phyloP scores from a whole-genome alignment of 106 monocot genomes.

The Allium cepa region DNA sequence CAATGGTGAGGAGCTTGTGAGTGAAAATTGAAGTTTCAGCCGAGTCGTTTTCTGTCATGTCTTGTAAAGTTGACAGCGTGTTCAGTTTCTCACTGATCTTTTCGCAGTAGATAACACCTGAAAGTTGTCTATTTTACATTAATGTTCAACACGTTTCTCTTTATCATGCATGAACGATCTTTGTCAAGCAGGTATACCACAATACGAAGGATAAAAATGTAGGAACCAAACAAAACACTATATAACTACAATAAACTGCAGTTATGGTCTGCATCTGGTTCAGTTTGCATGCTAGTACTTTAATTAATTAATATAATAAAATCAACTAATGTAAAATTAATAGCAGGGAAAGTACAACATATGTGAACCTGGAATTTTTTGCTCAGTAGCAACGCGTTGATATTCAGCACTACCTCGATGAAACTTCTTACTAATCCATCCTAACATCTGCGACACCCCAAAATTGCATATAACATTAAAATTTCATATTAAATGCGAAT shows the following conservation, averaged over 20 bases:
- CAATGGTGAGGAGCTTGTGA: constrained; percentile 15
- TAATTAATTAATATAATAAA: too few species aligned
- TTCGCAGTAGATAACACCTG: constrained; percentile 1
- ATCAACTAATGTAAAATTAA: too few species aligned
- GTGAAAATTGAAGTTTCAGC: background rate
- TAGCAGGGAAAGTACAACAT: background rate
- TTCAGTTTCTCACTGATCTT: background rate
- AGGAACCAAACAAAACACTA: background rate
- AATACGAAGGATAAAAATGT: background rate
- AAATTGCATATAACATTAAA: background rate
- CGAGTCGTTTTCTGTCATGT: constrained; percentile 4
- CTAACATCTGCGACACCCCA: constrained; percentile 7
- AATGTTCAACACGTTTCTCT: background rate
- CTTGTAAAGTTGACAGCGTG: background rate
- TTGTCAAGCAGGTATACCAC: background rate
- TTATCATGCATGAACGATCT: too few species aligned
- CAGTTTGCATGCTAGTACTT: background rate
- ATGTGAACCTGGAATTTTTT: constrained; percentile 8
- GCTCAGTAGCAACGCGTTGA: constrained; percentile 5
- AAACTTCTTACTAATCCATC: constrained; percentile 21
- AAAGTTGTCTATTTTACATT: background rate
- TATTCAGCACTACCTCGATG: constrained; percentile 6
- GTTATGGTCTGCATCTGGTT: too few species aligned
- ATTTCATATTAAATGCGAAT: too few species aligned
- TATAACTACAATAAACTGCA: background rate